Conservation (phyloP, 2,329 filamentous ascomycete genomes). For the Immersiporthe knoxdaviesiana region DNA sequence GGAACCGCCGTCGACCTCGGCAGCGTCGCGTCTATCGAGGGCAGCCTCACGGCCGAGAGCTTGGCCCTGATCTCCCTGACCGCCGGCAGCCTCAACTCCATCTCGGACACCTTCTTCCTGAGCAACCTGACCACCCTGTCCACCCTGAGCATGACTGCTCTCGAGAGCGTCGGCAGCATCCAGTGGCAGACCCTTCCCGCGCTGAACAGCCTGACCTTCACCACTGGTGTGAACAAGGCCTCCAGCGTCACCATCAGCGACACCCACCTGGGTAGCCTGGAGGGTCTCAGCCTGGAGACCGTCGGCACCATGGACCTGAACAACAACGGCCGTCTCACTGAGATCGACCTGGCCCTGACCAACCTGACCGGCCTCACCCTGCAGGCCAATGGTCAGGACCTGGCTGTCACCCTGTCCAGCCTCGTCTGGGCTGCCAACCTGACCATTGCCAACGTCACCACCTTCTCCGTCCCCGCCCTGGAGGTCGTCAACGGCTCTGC, state of each 20-base stretch:
- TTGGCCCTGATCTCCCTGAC: conserved; percentile 64
- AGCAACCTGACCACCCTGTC: conserved; percentile 70
- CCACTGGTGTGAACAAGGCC: conserved; percentile 65
- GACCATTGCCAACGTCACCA: conserved; percentile 79
- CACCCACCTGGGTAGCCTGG: conserved; percentile 77
- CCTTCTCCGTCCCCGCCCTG: conserved; percentile 74
- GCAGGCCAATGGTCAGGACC: conserved; percentile 75
- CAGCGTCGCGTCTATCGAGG: conserved; percentile 60
- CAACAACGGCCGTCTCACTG: conserved; percentile 84
- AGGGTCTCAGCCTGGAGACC: conserved; percentile 78
- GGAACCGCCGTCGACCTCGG: conserved; percentile 63
- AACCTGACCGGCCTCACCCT: conserved; percentile 78
- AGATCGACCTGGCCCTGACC: conserved; percentile 75
- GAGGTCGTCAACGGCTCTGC: conserved; percentile 75
- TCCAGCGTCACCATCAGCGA: conserved; percentile 76
- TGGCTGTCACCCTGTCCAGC: conserved; percentile 75
- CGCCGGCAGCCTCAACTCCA: conserved; percentile 62
- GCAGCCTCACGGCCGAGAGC: conserved; percentile 63
- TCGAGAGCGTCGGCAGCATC: conserved; percentile 69
- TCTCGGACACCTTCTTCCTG: conserved; percentile 73
- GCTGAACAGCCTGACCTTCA: conserved; percentile 54
- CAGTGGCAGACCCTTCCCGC: conserved; percentile 72
- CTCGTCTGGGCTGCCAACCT: conserved; percentile 79
- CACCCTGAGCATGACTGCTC: conserved; percentile 65
- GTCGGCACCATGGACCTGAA: conserved; percentile 77